phyloP scores from a whole-genome alignment of 2,329 filamentous ascomycete species.

The Fusarium veterinarium region DNA sequence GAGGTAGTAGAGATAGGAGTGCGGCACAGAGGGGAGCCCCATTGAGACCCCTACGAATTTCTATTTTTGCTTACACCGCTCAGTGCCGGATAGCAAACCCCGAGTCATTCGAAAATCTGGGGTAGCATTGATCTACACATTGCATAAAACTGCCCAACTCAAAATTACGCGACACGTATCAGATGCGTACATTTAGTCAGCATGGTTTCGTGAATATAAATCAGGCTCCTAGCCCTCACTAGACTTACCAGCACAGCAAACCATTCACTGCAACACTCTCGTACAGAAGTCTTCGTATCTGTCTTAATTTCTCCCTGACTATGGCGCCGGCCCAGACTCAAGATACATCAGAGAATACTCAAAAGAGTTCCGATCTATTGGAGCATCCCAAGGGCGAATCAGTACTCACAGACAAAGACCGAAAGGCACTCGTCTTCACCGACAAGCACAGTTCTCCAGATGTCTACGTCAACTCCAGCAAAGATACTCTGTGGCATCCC shows the following conservation, averaged over 20 bases:
- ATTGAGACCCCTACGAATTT: not conserved
- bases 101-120: not conserved
- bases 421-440: not conserved
- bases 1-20: too few relatives aligned
- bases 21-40: not conserved
- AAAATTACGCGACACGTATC: not conserved
- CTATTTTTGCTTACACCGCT: not conserved
- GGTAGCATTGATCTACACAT: not conserved
- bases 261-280: not conserved
- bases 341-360: not conserved
- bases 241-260: rapidly evolving
- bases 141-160: not conserved
- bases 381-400: not conserved
- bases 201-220: not conserved
- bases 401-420: conserved; percentile 1
- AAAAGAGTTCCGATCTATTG: conserved; percentile 4
- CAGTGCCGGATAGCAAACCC: not conserved
- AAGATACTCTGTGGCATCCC: not conserved
- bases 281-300: rapidly evolving
- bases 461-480: not conserved
- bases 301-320: rapidly evolving
- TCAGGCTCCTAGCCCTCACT: too few relatives aligned
- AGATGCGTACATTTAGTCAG: not conserved
- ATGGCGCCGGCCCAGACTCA: not conserved
- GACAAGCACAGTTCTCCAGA: conserved; percentile 10